A percentile compares a stretch with the other conserved stretches of the same genome.
phyloP scores from a whole-genome alignment of 345 rosid species.

The Pelargonium nanum region DNA sequence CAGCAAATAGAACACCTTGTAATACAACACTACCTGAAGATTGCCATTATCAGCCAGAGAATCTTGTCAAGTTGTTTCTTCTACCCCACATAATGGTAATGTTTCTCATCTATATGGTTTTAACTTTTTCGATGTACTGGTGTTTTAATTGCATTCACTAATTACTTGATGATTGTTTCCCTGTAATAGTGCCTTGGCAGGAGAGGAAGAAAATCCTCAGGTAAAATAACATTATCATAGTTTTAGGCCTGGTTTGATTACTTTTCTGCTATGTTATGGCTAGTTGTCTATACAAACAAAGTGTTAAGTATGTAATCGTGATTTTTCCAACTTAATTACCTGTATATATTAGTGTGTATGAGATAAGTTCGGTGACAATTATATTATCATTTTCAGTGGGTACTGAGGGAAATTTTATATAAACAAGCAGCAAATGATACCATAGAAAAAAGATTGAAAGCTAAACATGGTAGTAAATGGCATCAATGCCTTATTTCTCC shows the following conservation, averaged over 20 bases:
- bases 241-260: background rate
- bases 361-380: no score
- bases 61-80: slow-evolving; percentile 77
- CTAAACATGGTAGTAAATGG: no score
- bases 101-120: slow-evolving; percentile 5
- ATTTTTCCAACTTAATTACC: no score
- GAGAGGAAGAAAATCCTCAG: slow-evolving; percentile 49
- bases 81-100: slow-evolving; percentile 73
- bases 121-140: background rate
- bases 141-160: slow-evolving; percentile 5
- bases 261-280: background rate
- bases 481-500: background rate
- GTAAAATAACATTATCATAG: slow-evolving; percentile 21
- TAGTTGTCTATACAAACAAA: background rate
- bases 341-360: no score
- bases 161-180: slow-evolving; percentile 11
- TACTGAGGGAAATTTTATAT: no score
- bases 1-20: slow-evolving; percentile 54
- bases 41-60: slow-evolving; percentile 94
- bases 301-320: no score
- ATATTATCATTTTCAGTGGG: no score
- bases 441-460: no score
- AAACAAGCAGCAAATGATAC: no score
- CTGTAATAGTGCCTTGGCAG: slow-evolving; percentile 68
- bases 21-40: slow-evolving; percentile 83